Evolutionary conservation across 2,329 filamentous ascomycete species (phyloP), one percentile per base, ranked within the genome.

Genomic region (Verticillium klebahnii): DNA sequence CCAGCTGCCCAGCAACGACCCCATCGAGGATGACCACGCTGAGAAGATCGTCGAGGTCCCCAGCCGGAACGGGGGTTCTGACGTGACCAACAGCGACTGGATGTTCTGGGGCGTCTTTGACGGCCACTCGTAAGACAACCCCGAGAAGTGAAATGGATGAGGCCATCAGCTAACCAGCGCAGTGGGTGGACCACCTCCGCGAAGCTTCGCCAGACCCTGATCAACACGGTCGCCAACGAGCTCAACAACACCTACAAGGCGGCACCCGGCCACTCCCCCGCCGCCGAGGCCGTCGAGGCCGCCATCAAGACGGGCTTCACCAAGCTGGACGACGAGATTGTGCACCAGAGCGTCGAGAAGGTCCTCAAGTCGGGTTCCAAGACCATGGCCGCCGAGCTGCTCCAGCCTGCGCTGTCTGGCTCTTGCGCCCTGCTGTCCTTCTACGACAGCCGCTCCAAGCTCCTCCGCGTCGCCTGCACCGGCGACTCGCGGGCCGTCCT

Each of bases 51-150:
- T 99, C 56, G 92, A 98, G 75, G 87, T 97, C 9, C 90, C 92
- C 5, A 83, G 84, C 60, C 84, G 69, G 77, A 69, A 65, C 37
- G 71, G 69, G 29, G 69, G 71, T 25, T 56, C 54, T 2, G 69
- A 73, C 37, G 74, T 82, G 40, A 81, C 83, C 19, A 87, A 82
- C 63, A 91, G 85, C 64, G 96, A 99, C 76, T 99, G 95, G 95
- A 98, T 98, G 93, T 99, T 99, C 75, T 99, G 96, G 95, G 95
- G 93, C 62, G 93, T 99, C 19, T 99, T 98, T 75, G 95, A 99
- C 72, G 95, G 95, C 0, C 95, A 99, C 76, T 92, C 91, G 92
- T 94, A 80, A 76, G 85, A 14, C 45, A 23, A 12, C 19, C 19
- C 12, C 5, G 19, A 23, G 5, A 19, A 9, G 11, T 3, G 19